These are phyloP conservation scores for Starmerella powellii DNA, from an alignment of 805 yeast species.

Conservation along the genomic window DNA sequence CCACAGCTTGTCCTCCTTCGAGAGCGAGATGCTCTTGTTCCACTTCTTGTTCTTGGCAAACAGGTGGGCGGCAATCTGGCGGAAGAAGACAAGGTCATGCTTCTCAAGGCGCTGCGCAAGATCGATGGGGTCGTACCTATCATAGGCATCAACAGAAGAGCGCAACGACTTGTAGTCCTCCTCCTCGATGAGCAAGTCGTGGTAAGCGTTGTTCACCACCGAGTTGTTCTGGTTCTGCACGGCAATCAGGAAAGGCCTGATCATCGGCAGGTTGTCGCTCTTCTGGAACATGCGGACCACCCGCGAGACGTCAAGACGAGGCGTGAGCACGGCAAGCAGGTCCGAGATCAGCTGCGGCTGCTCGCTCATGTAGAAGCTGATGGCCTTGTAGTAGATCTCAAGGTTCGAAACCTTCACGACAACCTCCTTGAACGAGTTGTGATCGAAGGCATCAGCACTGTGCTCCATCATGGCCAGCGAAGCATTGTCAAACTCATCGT, in stretches of 20 bases:
- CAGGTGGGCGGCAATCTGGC: slow-evolving; percentile 89
- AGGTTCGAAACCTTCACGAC: slow-evolving; percentile 88
- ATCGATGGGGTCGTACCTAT: slow-evolving; percentile 83
- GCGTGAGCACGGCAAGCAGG: slow-evolving; percentile 66
- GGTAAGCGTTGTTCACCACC: slow-evolving; percentile 89
- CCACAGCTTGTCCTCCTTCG: slow-evolving; percentile 91
- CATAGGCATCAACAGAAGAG: slow-evolving; percentile 76
- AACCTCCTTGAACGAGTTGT: slow-evolving; percentile 84
- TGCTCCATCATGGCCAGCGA: slow-evolving; percentile 92
- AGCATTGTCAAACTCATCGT: slow-evolving; percentile 99
- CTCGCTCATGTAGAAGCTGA: slow-evolving; percentile 83
- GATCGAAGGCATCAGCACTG: slow-evolving; percentile 87
- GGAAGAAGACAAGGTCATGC: slow-evolving; percentile 81
- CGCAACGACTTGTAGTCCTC: slow-evolving; percentile 86
- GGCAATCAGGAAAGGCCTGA: slow-evolving; percentile 86
- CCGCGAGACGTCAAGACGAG: slow-evolving; percentile 87
- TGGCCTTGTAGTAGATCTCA: slow-evolving; percentile 94
- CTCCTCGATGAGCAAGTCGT: slow-evolving; percentile 88
- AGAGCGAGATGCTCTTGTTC: slow-evolving; percentile 73
- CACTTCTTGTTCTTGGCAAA: slow-evolving; percentile 92
- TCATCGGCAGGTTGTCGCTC: slow-evolving; percentile 90
- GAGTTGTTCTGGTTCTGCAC: slow-evolving; percentile 83
- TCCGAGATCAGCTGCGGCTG: slow-evolving; percentile 87
- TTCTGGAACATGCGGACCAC: slow-evolving; percentile 89
- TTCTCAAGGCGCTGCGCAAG: slow-evolving; percentile 87